Percentiles rank a stretch among this genome's conserved stretches.
Conservation (phyloP, 1,284 basidiomycete genomes). For the Trichosporon sp. region DNA sequence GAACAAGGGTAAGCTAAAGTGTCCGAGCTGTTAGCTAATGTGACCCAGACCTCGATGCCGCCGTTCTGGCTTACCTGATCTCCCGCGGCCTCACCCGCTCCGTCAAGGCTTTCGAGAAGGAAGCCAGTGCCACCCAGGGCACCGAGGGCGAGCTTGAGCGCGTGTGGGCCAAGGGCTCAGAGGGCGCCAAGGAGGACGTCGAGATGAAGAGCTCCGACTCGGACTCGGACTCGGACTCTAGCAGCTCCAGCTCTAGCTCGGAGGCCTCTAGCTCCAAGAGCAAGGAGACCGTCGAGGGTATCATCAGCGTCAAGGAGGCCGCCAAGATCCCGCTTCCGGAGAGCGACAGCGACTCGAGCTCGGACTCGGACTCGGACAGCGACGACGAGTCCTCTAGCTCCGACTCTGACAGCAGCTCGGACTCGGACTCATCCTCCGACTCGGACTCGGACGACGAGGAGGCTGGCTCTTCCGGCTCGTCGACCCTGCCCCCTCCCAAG, state of each 20-base stretch:
- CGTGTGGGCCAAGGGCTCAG: conserved; percentile 27
- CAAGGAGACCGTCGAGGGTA: conserved; percentile 6
- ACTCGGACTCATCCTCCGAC: conserved; percentile 9
- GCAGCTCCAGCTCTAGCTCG: conserved; percentile 7
- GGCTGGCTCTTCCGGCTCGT: conserved; percentile 14
- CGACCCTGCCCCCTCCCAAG: conserved; percentile 14
- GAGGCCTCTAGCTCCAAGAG: conserved; percentile 13
- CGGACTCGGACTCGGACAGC: conserved; percentile 19
- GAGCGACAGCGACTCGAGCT: conserved; percentile 18
- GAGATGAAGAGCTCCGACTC: conserved; percentile 25
- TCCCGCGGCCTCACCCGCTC: conserved; percentile 42
- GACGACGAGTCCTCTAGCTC: conserved; percentile 12
- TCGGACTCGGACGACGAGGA: conserved; percentile 4
- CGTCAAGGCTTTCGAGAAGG: conserved; percentile 48
- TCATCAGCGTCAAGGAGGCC: conserved; percentile 10
- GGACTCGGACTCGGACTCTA: conserved; percentile 18
- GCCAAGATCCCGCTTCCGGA: conserved; percentile 3
- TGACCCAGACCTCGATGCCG: conserved; percentile 42
- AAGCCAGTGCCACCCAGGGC: conserved; percentile 30
- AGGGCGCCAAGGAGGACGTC: conserved; percentile 17
- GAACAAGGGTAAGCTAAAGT: conserved; percentile 18
- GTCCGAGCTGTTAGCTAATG: background rate
- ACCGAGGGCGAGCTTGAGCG: conserved; percentile 26
- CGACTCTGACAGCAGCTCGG: conserved; percentile 15
- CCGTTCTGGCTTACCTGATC: conserved; percentile 47